Evolutionary conservation across 805 yeast species (phyloP).

Genomic region (Candida sonorensis): DNA sequence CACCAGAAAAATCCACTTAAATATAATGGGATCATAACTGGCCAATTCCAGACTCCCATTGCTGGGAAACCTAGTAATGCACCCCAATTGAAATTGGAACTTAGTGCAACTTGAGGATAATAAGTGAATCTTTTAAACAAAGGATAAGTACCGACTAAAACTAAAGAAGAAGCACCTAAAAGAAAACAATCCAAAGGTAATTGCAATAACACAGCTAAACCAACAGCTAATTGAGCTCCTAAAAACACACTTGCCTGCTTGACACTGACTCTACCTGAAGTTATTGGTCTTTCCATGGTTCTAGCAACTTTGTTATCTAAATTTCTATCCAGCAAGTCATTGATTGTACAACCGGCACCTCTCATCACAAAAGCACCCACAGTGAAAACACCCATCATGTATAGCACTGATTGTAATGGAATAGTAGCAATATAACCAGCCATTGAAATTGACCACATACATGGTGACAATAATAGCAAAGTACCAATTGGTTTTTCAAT

Average conservation of each 20-base stretch:
- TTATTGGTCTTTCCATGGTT: conserved; percentile 87
- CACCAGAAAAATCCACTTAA: conserved; percentile 83
- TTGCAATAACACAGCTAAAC: conserved; percentile 61
- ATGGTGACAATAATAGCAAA: conserved; percentile 72
- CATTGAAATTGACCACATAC: conserved; percentile 89
- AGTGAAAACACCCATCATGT: conserved; percentile 65
- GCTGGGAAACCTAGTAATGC: conserved; percentile 93
- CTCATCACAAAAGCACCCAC: conserved; percentile 88
- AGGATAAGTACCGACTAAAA: conserved; percentile 82
- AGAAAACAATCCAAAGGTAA: conserved; percentile 79
- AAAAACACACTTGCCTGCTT: conserved; percentile 65
- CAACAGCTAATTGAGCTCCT: conserved; percentile 67
- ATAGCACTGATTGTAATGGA: conserved; percentile 52
- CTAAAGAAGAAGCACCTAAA: conserved; percentile 74
- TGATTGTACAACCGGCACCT: conserved; percentile 96
- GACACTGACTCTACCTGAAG: conserved; percentile 73
- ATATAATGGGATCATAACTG: conserved; percentile 73
- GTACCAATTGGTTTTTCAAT: conserved; percentile 97
- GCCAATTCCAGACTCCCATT: conserved; percentile 74
- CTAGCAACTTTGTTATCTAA: conserved; percentile 82
- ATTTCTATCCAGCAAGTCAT: conserved; percentile 80
- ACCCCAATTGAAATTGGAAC: conserved; percentile 91
- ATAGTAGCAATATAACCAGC: conserved; percentile 75
- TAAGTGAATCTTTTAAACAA: conserved; percentile 91
- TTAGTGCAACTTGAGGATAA: conserved; percentile 82